Evolutionary conservation across 306 rosid species (phyloP), one percentile per base, ranked within the genome.

Genomic region (Cucumis hystrix): DNA sequence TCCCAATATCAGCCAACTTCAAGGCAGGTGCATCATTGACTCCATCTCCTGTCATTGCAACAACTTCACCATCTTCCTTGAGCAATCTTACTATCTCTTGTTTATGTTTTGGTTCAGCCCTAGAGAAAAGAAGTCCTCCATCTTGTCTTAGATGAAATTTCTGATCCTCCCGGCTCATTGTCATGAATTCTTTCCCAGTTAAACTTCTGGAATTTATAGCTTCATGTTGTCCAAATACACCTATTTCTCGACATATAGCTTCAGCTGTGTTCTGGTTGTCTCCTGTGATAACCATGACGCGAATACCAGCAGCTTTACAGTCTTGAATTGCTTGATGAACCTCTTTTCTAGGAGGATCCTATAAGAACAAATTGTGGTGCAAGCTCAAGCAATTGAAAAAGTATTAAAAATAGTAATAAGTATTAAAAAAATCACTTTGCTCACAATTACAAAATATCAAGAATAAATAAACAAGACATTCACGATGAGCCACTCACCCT

Each of bases 301-400:
- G 97, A 79, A 94, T 90, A 57, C 98, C 98, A 77, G 98, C 98
- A 40, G 96, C 93, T 86, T 86, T 87, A 86, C 97, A 92, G 88
- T 92, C 97, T 86, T 88, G 86, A 64, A 93, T 89, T 69, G 98
- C 98, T 79, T 87, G 88, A 75, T 80, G 79, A 62, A 95, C 98
- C 84, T 92, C 98, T 74, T 79, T 88, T 80, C 98, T 86, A 43
- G 98, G 98, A 59, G 98, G 98, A 84, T 92, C 98, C 98, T 93
- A 57, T 18, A 25, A 54, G 80, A 66, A 68, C 76, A 81, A 51
- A 52, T 17, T 13, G 59, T 75, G 81, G 77, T 70, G 81, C 79
- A 9, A 64, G 49, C 69, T 54, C 73, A 77, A 37, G 59, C 74
- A 82, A 76, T 51, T 54, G 75, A 74, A 85, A 47, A 74, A 55